A percentile compares a stretch with the other conserved stretches of the same genome.
Conservation (phyloP, 176 grass and related monocot genomes). For the Alloteropsis semialata region DNA sequence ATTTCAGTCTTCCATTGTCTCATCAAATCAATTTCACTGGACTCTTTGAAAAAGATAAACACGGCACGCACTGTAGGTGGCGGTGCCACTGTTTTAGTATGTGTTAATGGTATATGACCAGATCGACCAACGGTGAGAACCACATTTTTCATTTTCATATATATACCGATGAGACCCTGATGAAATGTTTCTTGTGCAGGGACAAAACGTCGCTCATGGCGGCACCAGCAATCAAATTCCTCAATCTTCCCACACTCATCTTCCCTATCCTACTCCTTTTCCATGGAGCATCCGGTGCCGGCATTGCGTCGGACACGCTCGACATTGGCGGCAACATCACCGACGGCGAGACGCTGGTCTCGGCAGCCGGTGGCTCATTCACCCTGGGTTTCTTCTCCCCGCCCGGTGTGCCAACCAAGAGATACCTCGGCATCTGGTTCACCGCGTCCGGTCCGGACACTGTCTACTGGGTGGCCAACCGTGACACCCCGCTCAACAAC, state of each 20-base stretch:
- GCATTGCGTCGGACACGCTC: neutral
- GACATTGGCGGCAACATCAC: neutral
- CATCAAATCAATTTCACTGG: too few species aligned
- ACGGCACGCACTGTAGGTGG: too few species aligned
- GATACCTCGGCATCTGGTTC: constrained; percentile 37
- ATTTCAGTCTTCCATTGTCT: too few species aligned
- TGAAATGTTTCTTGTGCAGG: neutral
- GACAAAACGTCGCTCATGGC: neutral
- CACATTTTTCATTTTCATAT: too few species aligned
- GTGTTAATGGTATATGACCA: too few species aligned
- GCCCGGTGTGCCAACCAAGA: neutral
- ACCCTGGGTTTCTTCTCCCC: constrained; percentile 34
- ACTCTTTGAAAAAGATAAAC: too few species aligned
- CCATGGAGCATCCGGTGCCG: neutral
- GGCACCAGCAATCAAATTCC: neutral
- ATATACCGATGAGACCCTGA: neutral
- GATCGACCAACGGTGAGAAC: too few species aligned
- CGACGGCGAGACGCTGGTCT: constrained; percentile 5
- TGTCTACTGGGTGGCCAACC: constrained; percentile 39
- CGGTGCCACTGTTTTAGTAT: too few species aligned
- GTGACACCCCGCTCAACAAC: constrained; percentile 5
- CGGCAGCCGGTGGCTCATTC: constrained; percentile 9
- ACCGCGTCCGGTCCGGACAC: neutral
- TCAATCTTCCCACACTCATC: neutral
- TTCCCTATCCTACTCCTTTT: neutral